A percentile compares a stretch with the other conserved stretches of the same genome.
These are phyloP conservation scores for Crinitomyces ghanaensis DNA, from an alignment of 805 yeast species.

Conservation along the genomic window DNA sequence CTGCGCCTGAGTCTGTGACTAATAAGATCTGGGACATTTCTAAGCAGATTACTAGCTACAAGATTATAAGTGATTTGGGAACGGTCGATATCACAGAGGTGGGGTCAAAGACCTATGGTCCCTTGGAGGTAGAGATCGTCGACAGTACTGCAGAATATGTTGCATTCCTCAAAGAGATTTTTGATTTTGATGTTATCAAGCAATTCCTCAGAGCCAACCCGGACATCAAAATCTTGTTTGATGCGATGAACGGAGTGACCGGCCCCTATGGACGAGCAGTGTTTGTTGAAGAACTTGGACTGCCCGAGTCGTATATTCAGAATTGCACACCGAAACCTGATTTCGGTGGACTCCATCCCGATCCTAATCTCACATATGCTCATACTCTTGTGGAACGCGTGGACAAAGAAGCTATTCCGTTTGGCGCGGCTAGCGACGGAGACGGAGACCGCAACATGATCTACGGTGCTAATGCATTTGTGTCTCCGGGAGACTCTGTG, in stretches of 20 bases:
- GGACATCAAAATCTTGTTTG: slow-evolving; percentile 69
- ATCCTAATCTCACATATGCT: slow-evolving; percentile 94
- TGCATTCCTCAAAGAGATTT: slow-evolving; percentile 66
- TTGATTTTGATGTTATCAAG: slow-evolving; percentile 76
- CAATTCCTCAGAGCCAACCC: slow-evolving; percentile 46
- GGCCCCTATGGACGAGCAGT: slow-evolving; percentile 90
- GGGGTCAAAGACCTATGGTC: slow-evolving; percentile 39
- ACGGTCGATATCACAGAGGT: slow-evolving; percentile 48
- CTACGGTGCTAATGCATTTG: slow-evolving; percentile 89
- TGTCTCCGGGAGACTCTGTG: slow-evolving; percentile 96
- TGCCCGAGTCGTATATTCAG: slow-evolving; percentile 61
- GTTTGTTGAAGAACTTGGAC: slow-evolving; percentile 73
- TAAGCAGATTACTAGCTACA: slow-evolving; percentile 46
- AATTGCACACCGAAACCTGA: slow-evolving; percentile 74
- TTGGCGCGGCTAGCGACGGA: slow-evolving; percentile 99
- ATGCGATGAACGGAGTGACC: slow-evolving; percentile 88
- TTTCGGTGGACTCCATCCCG: slow-evolving; percentile 97
- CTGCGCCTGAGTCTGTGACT: slow-evolving; percentile 94
- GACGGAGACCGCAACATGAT: slow-evolving; percentile 99
- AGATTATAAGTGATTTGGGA: slow-evolving; percentile 47
- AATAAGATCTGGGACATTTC: slow-evolving; percentile 71
- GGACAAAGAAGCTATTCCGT: slow-evolving; percentile 69
- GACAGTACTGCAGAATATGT: slow-evolving; percentile 76
- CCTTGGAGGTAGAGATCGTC: slow-evolving; percentile 62
- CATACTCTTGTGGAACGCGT: slow-evolving; percentile 74